Evolutionary conservation across 208 protist genomes (phyloP).

Genomic region (Sergeia podlipaevii): DNA sequence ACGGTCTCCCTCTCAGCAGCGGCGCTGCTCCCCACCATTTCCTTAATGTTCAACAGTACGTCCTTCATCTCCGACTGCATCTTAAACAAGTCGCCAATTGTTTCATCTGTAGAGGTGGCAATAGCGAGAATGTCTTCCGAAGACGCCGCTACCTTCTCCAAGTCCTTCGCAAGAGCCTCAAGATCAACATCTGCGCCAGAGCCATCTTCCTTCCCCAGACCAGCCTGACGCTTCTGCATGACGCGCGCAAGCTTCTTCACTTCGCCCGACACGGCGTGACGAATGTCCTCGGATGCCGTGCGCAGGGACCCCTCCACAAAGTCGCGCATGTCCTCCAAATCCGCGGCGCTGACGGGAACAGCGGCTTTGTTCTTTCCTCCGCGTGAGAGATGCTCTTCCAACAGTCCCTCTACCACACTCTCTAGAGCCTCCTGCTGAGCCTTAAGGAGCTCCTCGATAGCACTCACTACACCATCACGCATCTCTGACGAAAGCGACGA

Average conservation of each 20-base stretch:
- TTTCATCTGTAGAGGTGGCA: slow-evolving; percentile 38
- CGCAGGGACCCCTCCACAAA: slow-evolving; percentile 51
- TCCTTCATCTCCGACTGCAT: slow-evolving; percentile 29
- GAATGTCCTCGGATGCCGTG: slow-evolving; percentile 45
- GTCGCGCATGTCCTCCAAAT: slow-evolving; percentile 26
- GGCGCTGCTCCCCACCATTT: not conserved
- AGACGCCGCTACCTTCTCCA: slow-evolving; percentile 15
- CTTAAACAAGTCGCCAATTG: slow-evolving; percentile 25
- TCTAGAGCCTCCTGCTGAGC: slow-evolving; percentile 51
- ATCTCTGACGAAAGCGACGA: slow-evolving; percentile 6
- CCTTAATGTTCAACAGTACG: slow-evolving; percentile 24
- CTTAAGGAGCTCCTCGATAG: slow-evolving; percentile 39
- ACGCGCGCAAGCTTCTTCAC: slow-evolving; percentile 42
- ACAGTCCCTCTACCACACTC: slow-evolving; percentile 25
- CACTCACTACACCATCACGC: slow-evolving; percentile 27
- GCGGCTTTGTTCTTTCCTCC: not conserved
- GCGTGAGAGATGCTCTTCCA: slow-evolving; percentile 9
- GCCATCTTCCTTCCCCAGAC: not conserved
- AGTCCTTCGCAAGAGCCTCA: slow-evolving; percentile 9
- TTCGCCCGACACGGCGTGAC: slow-evolving; percentile 30
- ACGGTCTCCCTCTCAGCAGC: not conserved
- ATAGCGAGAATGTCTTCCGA: slow-evolving; percentile 27
- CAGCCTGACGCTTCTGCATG: slow-evolving; percentile 1
- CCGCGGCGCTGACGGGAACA: not conserved
- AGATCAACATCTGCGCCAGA: slow-evolving; percentile 6